Base-by-base conservation (phyloP, 1,284 basidiomycete species). In the Singerocomus inundabilis region DNA sequence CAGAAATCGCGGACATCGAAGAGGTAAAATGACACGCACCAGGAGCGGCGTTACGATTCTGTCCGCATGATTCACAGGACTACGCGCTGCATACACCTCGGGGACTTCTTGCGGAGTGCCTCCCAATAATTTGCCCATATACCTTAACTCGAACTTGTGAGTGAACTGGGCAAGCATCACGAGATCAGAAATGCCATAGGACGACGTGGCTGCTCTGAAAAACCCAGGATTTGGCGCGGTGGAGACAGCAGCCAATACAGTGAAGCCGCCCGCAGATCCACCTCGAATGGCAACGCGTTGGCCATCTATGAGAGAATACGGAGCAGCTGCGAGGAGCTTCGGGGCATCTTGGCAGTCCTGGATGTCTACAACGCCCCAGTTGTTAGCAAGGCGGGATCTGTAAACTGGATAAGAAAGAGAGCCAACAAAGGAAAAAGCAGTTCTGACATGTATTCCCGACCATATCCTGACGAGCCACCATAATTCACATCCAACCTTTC, bases 131-230 rank as follows among this genome's bases (percentile, higher is more conserved):
- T 75, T 74, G 38, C 72, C 67, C 53, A 76, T 61, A 54, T 84
- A 85, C n/a, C 70, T 67, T 18, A 75, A 71, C 61, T 85, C 80
- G 44, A 86, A 87, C 57, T 89, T 89, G 68, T 89, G 86, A 1
- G 81, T 82, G 49, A 79, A 74, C 31, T 74, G 65, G 6, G 70
- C 72, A 15, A 86, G 70, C 18, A 68, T 66, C 2, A 61, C 61
- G 13, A 87, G 61, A 51, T 85, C 78, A 0, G 77, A 77, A 18
- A 87, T 66, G 0, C 85, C 84, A 56, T 74, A 87, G 21, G 63
- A 65, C 0, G 78, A 77, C 5, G 54, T 49, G 24, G 57, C 61
- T 1, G 66, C 57, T 18, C 52, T 63, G 55, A 66, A 64, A 37
- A 52, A 60, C 3, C 24, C 30, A 66, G 6, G 80, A 71, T 38